A percentile compares a stretch with the other conserved stretches of the same genome.
phyloP scores from a whole-genome alignment of 768 basidiomycete species.

The Rhizopogon sp. region DNA sequence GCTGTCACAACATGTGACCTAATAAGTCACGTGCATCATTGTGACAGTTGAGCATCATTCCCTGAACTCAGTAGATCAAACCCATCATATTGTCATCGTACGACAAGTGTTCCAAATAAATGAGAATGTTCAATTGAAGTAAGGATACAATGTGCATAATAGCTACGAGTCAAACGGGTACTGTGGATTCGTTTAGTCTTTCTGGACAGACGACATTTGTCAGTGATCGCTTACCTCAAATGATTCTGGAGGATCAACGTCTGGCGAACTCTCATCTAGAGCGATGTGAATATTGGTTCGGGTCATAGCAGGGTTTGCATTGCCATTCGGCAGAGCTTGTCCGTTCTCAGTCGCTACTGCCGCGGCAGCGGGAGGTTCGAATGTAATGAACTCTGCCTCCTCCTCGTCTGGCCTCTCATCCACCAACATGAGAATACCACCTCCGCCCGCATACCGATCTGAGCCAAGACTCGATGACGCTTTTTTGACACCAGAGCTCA shows the following conservation, averaged over 20 bases:
- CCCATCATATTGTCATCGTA: neutral
- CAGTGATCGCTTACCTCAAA: slow-evolving; percentile 66
- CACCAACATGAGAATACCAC: slow-evolving; percentile 80
- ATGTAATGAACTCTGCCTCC: slow-evolving; percentile 68
- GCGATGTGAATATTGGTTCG: slow-evolving; percentile 49
- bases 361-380: slow-evolving; percentile 45
- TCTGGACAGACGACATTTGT: neutral
- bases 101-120: neutral
- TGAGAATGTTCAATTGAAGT: slow-evolving; percentile 2
- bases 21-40: neutral
- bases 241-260: slow-evolving; percentile 69
- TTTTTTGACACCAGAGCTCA: slow-evolving; percentile 22
- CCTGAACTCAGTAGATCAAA: neutral
- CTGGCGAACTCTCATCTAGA: slow-evolving; percentile 64
- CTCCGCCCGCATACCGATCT: slow-evolving; percentile 72
- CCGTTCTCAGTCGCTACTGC: slow-evolving; percentile 18
- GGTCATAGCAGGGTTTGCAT: slow-evolving; percentile 8
- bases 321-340: slow-evolving; percentile 25
- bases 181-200: slow-evolving; percentile 34
- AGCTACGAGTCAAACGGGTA: slow-evolving; percentile 66
- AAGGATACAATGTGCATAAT: slow-evolving; percentile 4
- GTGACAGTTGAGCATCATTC: slow-evolving; percentile 11
- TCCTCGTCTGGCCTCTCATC: slow-evolving; percentile 73
- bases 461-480: slow-evolving; percentile 33
- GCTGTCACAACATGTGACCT: neutral